Evolutionary conservation across 2,329 filamentous ascomycete genomes (phyloP).

Genomic region (Sclerotinia spermophila): DNA sequence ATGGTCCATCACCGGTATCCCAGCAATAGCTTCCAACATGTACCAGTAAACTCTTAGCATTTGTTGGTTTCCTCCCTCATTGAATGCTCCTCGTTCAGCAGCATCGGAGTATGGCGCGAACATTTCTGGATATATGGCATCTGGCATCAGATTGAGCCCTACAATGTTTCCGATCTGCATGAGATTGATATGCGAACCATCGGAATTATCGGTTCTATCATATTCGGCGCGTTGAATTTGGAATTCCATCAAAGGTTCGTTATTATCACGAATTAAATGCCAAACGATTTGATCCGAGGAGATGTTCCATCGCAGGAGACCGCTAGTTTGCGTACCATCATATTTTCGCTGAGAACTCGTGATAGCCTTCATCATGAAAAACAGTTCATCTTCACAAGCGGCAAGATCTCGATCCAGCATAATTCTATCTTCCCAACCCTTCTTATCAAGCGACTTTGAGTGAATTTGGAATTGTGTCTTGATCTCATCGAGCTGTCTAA

Average conservation of each 20-base stretch:
- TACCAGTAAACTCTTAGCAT: constrained; percentile 97
- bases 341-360: constrained; percentile 89
- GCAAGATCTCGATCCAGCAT: constrained; percentile 85
- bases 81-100: constrained; percentile 50
- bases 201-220: constrained; percentile 92
- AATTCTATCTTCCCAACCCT: constrained; percentile 87
- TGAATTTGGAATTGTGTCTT: constrained; percentile 95
- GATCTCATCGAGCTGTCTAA: constrained; percentile 91
- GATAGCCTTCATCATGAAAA: constrained; percentile 99
- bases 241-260: constrained; percentile 86
- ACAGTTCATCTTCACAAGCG: constrained; percentile 90
- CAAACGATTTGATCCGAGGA: constrained; percentile 94
- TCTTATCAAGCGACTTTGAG: constrained; percentile 77
- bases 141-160: constrained; percentile 82
- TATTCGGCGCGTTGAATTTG: constrained; percentile 89
- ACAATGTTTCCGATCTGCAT: constrained; percentile 85
- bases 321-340: constrained; percentile 71
- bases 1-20: constrained; percentile 94
- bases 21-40: constrained; percentile 96
- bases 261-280: constrained; percentile 86
- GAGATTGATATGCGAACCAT: constrained; percentile 92
- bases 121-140: constrained; percentile 94
- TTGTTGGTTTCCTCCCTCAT: constrained; percentile 61
- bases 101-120: constrained; percentile 82
- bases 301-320: constrained; percentile 86